Evolutionary conservation across 495 filamentous ascomycete genomes (phyloP).

Genomic region (Penicillium diatomitis): DNA sequence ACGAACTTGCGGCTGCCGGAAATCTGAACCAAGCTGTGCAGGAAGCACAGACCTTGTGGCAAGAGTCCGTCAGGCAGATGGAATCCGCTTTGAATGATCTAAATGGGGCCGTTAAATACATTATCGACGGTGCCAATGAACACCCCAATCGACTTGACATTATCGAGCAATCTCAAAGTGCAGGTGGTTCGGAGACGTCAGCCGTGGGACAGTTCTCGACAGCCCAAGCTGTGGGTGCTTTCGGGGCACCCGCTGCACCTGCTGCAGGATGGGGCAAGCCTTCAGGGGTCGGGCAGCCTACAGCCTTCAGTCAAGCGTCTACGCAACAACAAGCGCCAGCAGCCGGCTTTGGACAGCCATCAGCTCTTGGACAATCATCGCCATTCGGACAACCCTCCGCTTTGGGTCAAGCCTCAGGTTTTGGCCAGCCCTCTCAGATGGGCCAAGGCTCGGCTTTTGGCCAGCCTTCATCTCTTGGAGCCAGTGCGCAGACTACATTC

Average conservation of each 20-base stretch:
- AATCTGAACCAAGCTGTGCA: conserved; percentile 57
- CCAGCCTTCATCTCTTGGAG: conserved; percentile 13
- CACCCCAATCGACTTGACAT: conserved; percentile 80
- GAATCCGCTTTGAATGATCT: conserved; percentile 55
- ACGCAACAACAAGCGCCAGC: conserved; percentile 9
- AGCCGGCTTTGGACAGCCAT: background rate
- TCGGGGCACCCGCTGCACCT: conserved; percentile 3
- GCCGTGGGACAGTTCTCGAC: conserved; percentile 23
- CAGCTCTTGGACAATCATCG: conserved; percentile 23
- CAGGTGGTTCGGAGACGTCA: conserved; percentile 9
- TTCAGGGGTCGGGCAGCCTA: background rate
- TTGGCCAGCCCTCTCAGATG: conserved; percentile 18
- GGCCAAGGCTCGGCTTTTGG: conserved; percentile 9
- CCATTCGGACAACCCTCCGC: conserved; percentile 8
- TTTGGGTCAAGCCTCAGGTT: conserved; percentile 22
- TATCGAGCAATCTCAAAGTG: conserved; percentile 36
- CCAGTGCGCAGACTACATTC: conserved; percentile 12
- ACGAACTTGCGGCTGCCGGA: conserved; percentile 46
- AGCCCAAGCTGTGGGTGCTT: conserved; percentile 2
- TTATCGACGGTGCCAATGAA: conserved; percentile 56
- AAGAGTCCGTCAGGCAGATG: conserved; percentile 58
- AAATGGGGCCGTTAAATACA: conserved; percentile 62
- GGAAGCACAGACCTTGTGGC: conserved; percentile 51
- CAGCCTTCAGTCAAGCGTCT: conserved; percentile 16
- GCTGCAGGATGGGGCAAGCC: background rate